These are phyloP conservation scores for Vanilla planifolia DNA, from an alignment of 106 monocot species.

Conservation along the genomic window DNA sequence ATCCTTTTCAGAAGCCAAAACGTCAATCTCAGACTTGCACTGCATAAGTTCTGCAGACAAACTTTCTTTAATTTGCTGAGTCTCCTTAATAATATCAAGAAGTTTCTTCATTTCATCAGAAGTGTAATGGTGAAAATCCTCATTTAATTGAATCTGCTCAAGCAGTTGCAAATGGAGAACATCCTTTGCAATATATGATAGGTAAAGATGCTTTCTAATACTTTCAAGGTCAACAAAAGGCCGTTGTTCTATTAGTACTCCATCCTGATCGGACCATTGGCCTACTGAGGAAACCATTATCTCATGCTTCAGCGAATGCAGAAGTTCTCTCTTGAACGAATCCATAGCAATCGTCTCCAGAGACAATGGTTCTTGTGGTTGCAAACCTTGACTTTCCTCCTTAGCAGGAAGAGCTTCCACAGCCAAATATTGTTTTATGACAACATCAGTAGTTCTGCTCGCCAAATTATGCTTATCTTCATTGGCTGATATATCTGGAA, in stretches of 20 bases:
- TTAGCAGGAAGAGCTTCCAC: background rate
- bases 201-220: constrained; percentile 62
- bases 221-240: constrained; percentile 32
- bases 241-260: background rate
- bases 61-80: constrained; percentile 29
- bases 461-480: background rate
- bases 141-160: constrained; percentile 28
- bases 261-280: background rate
- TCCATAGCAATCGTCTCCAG: background rate
- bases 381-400: background rate
- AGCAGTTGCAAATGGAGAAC: constrained; percentile 50
- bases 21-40: constrained; percentile 45
- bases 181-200: constrained; percentile 47
- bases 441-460: constrained; percentile 1
- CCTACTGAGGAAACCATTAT: background rate
- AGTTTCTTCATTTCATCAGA: constrained; percentile 35
- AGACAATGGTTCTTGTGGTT: background rate
- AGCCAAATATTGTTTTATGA: background rate
- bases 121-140: constrained; percentile 21
- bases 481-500: background rate
- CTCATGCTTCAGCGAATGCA: background rate
- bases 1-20: constrained; percentile 29
- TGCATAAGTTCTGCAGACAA: constrained; percentile 42
- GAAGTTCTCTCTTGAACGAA: background rate
- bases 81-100: constrained; percentile 23